phyloP scores from a whole-genome alignment of 192 early-diverging fungal genomes.

The Linnemannia schmuckeri region DNA sequence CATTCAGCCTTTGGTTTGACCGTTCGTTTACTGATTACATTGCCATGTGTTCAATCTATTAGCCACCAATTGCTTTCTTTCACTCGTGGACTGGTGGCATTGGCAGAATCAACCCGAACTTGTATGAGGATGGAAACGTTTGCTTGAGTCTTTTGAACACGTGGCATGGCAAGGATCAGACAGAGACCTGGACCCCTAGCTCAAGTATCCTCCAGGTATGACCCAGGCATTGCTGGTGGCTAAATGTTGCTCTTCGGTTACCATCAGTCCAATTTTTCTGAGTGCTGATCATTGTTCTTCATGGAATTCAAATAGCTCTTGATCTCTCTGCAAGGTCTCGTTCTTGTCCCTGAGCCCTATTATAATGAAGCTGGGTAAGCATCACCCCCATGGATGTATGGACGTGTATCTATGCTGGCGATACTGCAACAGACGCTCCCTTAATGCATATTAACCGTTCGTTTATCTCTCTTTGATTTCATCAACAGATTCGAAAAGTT shows the following conservation, averaged over 20 bases:
- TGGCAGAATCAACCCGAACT: conserved; percentile 70
- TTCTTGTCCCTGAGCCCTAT: conserved; percentile 65
- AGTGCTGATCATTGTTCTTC: not conserved
- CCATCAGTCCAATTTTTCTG: not conserved
- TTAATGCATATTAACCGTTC: not conserved
- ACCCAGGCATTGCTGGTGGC: not conserved
- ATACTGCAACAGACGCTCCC: no score
- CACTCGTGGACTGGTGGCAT: conserved; percentile 69
- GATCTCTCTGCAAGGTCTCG: conserved; percentile 70
- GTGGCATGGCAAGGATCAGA: conserved; percentile 65
- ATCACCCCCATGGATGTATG: not conserved
- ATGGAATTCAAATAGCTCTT: conserved; percentile 34
- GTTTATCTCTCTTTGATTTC: not conserved
- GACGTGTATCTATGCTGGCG: not conserved
- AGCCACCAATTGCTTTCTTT: conserved; percentile 67
- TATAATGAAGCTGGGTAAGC: conserved; percentile 71
- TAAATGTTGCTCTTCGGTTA: not conserved
- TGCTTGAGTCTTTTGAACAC: conserved; percentile 71
- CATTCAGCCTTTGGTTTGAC: no score
- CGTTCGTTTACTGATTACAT: not conserved
- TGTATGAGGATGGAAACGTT: conserved; percentile 74
- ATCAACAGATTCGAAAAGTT: conserved; percentile 64
- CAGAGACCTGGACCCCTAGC: conserved; percentile 64
- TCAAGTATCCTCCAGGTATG: conserved; percentile 65
- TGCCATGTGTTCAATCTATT: not conserved